Conservation (phyloP, 2,329 filamentous ascomycete genomes). For the Ophiostoma angusticollis region DNA sequence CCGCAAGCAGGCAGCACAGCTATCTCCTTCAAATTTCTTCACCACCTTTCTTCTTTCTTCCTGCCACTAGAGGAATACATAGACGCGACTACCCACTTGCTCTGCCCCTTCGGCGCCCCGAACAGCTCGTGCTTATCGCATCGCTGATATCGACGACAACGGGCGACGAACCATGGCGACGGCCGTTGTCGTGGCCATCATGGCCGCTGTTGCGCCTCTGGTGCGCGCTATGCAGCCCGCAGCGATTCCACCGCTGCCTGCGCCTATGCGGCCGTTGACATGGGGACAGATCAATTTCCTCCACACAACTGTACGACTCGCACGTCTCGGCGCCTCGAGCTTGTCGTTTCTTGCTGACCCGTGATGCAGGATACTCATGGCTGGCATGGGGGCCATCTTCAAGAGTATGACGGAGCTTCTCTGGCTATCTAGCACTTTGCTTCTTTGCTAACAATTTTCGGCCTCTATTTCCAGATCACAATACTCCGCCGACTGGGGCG, state of each 20-base stretch:
- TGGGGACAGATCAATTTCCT: constrained; percentile 96
- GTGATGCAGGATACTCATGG: constrained; percentile 60
- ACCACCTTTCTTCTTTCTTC: too few relatives aligned
- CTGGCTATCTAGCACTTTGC: neutral
- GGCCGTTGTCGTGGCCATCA: constrained; percentile 2
- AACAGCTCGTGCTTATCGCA: neutral
- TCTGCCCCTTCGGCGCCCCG: neutral
- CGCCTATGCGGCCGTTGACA: constrained; percentile 68
- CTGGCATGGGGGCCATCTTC: constrained; percentile 86
- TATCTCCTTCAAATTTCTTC: neutral
- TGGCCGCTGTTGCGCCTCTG: constrained; percentile 18
- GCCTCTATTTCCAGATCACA: constrained; percentile 57
- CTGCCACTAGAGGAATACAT: too few relatives aligned
- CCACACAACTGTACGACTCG: constrained; percentile 61
- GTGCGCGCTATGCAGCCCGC: constrained; percentile 56
- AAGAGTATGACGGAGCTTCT: constrained; percentile 49
- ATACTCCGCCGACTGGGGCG: constrained; percentile 94
- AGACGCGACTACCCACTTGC: neutral
- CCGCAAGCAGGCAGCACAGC: too few relatives aligned
- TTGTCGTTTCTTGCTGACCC: neutral
- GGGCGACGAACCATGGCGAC: neutral
- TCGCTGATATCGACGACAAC: neutral
- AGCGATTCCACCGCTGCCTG: constrained; percentile 63
- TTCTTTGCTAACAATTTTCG: neutral
- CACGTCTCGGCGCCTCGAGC: neutral